Conservation (phyloP, 768 basidiomycete species). For the Dentipellis fragilis region DNA sequence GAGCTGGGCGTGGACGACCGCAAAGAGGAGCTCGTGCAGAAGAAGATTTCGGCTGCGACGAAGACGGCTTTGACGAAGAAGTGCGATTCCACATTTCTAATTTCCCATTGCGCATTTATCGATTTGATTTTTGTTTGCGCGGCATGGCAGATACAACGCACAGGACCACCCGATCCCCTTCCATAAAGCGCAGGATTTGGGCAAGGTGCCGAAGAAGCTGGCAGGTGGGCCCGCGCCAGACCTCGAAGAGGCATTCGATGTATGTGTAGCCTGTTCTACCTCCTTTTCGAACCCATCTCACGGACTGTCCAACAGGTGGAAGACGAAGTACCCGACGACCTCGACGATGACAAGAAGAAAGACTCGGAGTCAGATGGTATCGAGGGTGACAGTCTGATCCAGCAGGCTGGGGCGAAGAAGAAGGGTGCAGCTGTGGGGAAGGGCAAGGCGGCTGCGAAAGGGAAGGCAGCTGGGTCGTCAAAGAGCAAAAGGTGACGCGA, state of each 20-base stretch:
- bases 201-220: conserved; percentile 74
- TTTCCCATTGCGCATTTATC: too few species aligned
- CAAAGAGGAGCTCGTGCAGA: conserved; percentile 64
- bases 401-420: conserved; percentile 9
- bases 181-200: conserved; percentile 77
- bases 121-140: neutral
- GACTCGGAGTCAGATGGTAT: conserved; percentile 15
- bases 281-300: neutral
- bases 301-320: conserved; percentile 6
- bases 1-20: conserved; percentile 85
- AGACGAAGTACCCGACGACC: conserved; percentile 12
- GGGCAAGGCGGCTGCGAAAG: conserved; percentile 7
- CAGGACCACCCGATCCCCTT: conserved; percentile 90
- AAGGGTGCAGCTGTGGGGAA: conserved; percentile 1
- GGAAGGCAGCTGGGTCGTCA: conserved; percentile 1
- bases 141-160: conserved; percentile 84
- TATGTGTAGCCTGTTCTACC: conserved; percentile 23
- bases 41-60: conserved; percentile 72
- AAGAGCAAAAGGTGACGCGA: neutral
- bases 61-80: conserved; percentile 82
- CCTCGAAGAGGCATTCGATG: conserved; percentile 85
- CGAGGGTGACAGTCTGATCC: conserved; percentile 23
- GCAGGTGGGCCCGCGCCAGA: conserved; percentile 71
- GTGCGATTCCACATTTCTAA: conserved; percentile 29
- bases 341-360: conserved; percentile 15